Conservation (phyloP, 495 filamentous ascomycete genomes). For the Pyronema domesticum region DNA sequence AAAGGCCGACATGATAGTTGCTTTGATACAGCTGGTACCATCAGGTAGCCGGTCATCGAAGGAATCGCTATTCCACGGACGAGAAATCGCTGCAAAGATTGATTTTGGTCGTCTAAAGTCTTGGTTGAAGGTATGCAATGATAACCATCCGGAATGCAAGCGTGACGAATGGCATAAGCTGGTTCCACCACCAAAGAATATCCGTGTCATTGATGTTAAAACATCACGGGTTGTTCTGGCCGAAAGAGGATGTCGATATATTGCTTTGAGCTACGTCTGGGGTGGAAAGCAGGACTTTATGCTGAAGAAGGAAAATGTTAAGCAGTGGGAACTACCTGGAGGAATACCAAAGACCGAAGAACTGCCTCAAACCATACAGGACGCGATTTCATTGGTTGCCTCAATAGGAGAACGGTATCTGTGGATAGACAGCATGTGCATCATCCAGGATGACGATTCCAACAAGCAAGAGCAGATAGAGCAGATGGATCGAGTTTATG, state of each 20-base stretch:
- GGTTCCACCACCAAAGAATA: not conserved
- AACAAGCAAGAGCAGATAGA: constrained; percentile 11
- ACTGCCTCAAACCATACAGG: constrained; percentile 5
- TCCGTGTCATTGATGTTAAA: not conserved
- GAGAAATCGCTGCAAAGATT: not conserved
- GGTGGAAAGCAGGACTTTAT: not conserved
- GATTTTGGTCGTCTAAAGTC: not conserved
- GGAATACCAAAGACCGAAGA: not conserved
- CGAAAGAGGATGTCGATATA: not conserved
- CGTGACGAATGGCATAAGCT: not conserved
- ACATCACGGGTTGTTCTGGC: not conserved
- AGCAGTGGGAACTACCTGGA: not conserved
- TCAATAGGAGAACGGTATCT: constrained; percentile 11
- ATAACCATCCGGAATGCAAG: not conserved
- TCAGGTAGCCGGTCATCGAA: not conserved
- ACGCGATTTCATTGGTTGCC: constrained; percentile 7
- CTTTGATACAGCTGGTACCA: not conserved
- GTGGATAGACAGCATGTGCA: constrained; percentile 18
- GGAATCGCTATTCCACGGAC: not conserved
- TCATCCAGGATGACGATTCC: constrained; percentile 9
- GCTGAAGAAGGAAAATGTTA: not conserved
- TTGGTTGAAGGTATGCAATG: not conserved
- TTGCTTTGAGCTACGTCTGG: constrained; percentile 15
- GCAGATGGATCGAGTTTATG: constrained; percentile 11
- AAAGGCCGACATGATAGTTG: not conserved